Evolutionary conservation across 176 grass and related monocot genomes (phyloP).

Genomic region (Dendrocalamus sinicus): DNA sequence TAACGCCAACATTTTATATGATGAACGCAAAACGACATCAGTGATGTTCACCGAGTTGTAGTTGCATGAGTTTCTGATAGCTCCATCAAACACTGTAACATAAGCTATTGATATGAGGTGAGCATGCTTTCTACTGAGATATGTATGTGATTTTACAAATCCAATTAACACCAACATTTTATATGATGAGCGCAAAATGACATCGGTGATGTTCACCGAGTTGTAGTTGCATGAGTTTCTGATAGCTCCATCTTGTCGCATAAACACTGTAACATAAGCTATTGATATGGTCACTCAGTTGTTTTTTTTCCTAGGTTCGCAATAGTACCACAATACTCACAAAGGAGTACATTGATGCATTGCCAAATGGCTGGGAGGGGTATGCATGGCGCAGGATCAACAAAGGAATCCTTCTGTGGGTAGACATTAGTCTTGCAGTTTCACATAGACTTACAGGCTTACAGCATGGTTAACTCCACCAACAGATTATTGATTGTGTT

Average conservation of each 20-base stretch:
- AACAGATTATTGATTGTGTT: conserved; percentile 42
- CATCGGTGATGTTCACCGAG: not conserved
- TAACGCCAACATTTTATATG: not conserved
- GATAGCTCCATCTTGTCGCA: not conserved
- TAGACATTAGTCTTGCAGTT: conserved; percentile 42
- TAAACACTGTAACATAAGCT: not conserved
- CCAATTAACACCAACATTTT: not conserved
- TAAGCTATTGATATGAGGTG: conserved; percentile 49
- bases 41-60: not conserved
- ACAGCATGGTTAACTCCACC: conserved; percentile 8
- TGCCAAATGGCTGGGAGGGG: conserved; percentile 94
- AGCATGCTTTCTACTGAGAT: conserved; percentile 31
- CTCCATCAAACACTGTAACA: not conserved
- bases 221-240: conserved; percentile 12
- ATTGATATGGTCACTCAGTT: not conserved
- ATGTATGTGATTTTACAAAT: not conserved
- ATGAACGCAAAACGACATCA: not conserved
- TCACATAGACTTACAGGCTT: not conserved
- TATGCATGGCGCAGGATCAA: conserved; percentile 98
- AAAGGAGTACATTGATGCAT: conserved; percentile 90
- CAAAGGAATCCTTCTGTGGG: conserved; percentile 92
- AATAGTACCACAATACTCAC: conserved; percentile 97
- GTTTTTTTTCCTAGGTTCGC: conserved; percentile 64
- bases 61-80: conserved; percentile 10
- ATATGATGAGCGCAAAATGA: not conserved